Percentiles rank a stretch among this genome's conserved stretches.
These are phyloP conservation scores for Epichloe sp. DNA, from an alignment of 2,329 filamentous ascomycete genomes.

Conservation along the genomic window DNA sequence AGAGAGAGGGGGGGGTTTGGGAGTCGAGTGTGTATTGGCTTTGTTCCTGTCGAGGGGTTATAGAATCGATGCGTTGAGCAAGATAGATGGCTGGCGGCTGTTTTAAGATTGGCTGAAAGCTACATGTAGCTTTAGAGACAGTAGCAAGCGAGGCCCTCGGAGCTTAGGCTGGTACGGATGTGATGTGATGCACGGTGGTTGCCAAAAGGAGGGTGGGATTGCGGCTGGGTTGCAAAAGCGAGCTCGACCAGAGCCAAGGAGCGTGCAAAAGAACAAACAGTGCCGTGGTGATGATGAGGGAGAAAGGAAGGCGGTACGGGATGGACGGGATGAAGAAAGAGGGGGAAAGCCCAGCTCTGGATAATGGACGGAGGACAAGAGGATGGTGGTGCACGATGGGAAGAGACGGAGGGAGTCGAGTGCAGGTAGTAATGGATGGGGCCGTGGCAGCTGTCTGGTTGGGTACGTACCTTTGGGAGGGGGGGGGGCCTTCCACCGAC, in stretches of 20 bases:
- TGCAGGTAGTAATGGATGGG: background rate
- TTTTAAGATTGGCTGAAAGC: background rate
- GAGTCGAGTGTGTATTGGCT: background rate
- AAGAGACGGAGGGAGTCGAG: conserved; percentile 2
- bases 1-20: background rate
- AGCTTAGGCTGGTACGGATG: conserved; percentile 3
- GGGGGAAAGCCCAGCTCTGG: conserved; percentile 21
- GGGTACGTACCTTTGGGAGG: background rate
- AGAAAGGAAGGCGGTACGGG: conserved; percentile 30
- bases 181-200: conserved; percentile 16
- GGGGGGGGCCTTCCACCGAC: too few relatives aligned
- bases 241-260: conserved; percentile 25
- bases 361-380: conserved; percentile 13
- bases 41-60: background rate
- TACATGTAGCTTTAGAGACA: conserved; percentile 9
- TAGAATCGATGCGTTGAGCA: background rate
- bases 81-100: background rate
- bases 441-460: background rate
- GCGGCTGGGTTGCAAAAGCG: conserved; percentile 13
- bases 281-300: conserved; percentile 23
- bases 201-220: conserved; percentile 24
- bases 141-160: conserved; percentile 8
- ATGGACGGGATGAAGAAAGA: conserved; percentile 23
- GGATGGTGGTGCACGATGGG: conserved; percentile 12
- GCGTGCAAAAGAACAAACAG: conserved; percentile 21